These are phyloP conservation scores for Cladorrhinum sp. DNA, from an alignment of 2,329 filamentous ascomycete species.

Conservation along the genomic window DNA sequence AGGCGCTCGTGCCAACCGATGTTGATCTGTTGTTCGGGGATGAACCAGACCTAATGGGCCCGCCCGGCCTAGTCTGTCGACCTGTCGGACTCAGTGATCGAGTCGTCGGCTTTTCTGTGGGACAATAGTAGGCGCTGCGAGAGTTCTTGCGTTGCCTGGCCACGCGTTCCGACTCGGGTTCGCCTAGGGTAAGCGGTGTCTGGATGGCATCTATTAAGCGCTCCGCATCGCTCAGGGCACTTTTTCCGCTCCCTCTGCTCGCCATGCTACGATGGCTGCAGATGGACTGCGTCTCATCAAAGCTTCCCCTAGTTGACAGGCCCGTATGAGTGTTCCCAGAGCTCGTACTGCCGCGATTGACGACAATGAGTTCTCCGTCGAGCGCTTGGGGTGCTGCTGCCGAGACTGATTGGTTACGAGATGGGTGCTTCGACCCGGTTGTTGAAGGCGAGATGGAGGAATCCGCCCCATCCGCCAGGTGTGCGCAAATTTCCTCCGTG, in stretches of 20 bases:
- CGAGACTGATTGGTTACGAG: conserved; percentile 18
- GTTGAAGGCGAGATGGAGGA: conserved; percentile 5
- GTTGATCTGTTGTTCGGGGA: conserved; percentile 12
- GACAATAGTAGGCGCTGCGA: conserved; percentile 12
- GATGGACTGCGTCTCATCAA: conserved; percentile 39
- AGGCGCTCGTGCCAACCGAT: background rate
- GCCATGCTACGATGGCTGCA: conserved; percentile 41
- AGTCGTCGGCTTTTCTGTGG: background rate
- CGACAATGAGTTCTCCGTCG: conserved; percentile 58
- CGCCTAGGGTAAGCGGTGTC: conserved; percentile 48
- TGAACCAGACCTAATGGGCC: conserved; percentile 14
- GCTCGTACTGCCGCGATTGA: conserved; percentile 44
- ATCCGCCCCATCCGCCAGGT: background rate
- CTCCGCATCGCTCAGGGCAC: conserved; percentile 62
- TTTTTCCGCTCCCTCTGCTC: conserved; percentile 49
- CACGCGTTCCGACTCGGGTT: conserved; percentile 17
- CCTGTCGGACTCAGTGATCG: conserved; percentile 16
- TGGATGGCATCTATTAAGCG: conserved; percentile 70
- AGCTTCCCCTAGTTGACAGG: conserved; percentile 31
- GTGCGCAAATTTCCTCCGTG: conserved; percentile 32
- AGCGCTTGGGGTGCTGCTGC: conserved; percentile 34
- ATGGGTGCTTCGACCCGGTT: background rate
- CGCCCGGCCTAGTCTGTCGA: background rate
- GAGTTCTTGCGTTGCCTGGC: conserved; percentile 15
- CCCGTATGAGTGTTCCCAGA: conserved; percentile 18